phyloP scores from a whole-genome alignment of 176 grass and related monocot genomes.

The Triticum aestivum region DNA sequence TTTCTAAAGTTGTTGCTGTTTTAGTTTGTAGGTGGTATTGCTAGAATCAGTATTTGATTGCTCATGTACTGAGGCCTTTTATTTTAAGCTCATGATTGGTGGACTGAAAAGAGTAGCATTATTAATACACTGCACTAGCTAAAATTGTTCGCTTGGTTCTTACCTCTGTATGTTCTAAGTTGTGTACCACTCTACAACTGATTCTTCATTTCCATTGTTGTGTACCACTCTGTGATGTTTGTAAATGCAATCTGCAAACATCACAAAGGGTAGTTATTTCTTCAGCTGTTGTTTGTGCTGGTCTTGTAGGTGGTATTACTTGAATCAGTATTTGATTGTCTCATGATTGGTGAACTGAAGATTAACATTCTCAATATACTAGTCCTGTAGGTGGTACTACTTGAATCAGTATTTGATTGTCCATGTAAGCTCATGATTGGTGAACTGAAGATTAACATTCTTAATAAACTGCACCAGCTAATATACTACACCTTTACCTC shows the following conservation, averaged over 20 bases:
- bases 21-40: background rate
- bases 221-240: no score
- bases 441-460: background rate
- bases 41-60: background rate
- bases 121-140: no score
- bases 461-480: background rate
- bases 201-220: background rate
- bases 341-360: background rate
- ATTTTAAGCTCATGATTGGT: no score
- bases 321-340: no score
- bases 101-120: no score
- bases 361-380: background rate
- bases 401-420: no score
- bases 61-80: background rate
- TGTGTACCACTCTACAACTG: background rate
- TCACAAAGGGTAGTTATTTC: background rate
- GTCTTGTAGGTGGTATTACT: no score
- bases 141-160: no score
- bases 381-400: no score
- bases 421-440: no score
- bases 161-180: background rate
- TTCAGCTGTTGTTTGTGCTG: no score
- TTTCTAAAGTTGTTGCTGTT: background rate
- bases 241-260: background rate
- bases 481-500: no score